A percentile compares a stretch with the other conserved stretches of the same genome.
Evolutionary conservation across 805 yeast genomes (phyloP).

Genomic region (Lipomyces spencermartinsiae): DNA sequence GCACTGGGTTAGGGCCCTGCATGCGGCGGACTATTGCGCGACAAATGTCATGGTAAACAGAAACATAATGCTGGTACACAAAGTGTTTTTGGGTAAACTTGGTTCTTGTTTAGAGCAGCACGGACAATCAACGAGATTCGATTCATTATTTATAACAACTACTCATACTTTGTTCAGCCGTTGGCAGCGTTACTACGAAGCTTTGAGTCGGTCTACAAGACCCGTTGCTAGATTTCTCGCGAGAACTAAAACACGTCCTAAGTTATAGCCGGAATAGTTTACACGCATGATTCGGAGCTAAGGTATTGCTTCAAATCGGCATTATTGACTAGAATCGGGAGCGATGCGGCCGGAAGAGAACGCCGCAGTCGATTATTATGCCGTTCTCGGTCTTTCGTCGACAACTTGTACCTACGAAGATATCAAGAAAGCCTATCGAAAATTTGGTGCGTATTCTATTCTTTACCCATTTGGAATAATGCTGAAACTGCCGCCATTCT

Average conservation of each 20-base stretch:
- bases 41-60: too few species aligned
- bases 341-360: constrained; percentile 31
- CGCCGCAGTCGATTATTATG: constrained; percentile 42
- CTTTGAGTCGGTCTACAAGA: background rate
- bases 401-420: constrained; percentile 40
- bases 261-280: background rate
- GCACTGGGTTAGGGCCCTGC: too few species aligned
- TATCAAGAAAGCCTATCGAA: constrained; percentile 51
- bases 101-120: background rate
- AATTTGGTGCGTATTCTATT: constrained; percentile 45
- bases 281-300: background rate
- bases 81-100: too few species aligned
- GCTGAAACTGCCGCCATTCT: constrained; percentile 10
- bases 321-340: background rate
- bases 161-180: background rate
- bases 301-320: background rate
- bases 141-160: too few species aligned
- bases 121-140: background rate
- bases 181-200: background rate
- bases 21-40: too few species aligned
- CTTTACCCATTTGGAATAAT: background rate
- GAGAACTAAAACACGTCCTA: too few species aligned
- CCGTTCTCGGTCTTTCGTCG: constrained; percentile 42
- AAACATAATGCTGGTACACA: too few species aligned
- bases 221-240: background rate